Evolutionary conservation across 2,329 filamentous ascomycete genomes (phyloP).

Genomic region (Penicillium sp.): DNA sequence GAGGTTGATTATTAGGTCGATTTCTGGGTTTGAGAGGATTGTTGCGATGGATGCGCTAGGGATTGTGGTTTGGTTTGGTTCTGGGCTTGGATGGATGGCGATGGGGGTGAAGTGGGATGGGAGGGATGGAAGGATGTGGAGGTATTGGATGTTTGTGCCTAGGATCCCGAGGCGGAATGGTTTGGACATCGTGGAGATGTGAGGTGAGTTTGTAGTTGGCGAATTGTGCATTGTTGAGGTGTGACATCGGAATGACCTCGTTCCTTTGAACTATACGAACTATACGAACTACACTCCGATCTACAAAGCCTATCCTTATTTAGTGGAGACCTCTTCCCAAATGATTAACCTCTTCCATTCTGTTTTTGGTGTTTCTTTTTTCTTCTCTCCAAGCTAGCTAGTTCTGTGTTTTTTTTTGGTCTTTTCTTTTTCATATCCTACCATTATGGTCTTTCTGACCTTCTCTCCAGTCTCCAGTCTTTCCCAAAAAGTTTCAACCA

Average conservation of each 20-base stretch:
- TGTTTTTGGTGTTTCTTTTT: too few species aligned
- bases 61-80: conserved; percentile 19
- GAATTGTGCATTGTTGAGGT: neutral
- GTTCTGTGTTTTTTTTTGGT: too few species aligned
- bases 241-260: neutral
- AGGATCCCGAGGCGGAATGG: conserved; percentile 38
- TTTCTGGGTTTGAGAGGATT: conserved; percentile 50
- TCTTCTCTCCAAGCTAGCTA: too few species aligned
- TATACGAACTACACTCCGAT: too few species aligned
- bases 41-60: conserved; percentile 39
- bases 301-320: too few species aligned
- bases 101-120: conserved; percentile 47
- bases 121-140: conserved; percentile 51
- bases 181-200: neutral
- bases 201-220: neutral
- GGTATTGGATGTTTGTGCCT: conserved; percentile 50
- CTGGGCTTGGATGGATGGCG: conserved; percentile 46
- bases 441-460: too few species aligned
- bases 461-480: too few species aligned
- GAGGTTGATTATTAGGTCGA: conserved; percentile 53
- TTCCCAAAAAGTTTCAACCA: too few species aligned
- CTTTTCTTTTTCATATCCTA: too few species aligned
- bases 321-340: too few species aligned
- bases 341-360: too few species aligned
- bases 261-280: too few species aligned